Evolutionary conservation across 2,329 filamentous ascomycete species (phyloP), one percentile per base, ranked within the genome.

Genomic region (Chlorencoelia australis): DNA sequence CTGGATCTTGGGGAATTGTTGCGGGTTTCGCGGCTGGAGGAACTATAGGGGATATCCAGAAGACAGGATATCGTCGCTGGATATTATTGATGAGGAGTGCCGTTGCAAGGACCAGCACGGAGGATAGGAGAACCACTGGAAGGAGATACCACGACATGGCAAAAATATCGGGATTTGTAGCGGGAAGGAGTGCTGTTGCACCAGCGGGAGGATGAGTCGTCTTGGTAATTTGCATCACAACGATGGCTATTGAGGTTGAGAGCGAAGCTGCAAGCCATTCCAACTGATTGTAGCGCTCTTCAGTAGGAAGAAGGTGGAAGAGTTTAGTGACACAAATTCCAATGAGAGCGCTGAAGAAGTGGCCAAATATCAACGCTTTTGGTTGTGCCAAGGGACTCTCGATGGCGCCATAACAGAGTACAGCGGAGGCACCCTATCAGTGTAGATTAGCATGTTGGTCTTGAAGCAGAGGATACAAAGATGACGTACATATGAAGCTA

Each of bases 131-230:
- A 13, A 84, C 66, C 5, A 83, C 60, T 0, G 76, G 72, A 5
- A 86, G 54, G 9, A 84, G 58, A 41, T 68, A 73, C 82, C 82
- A 87, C n/a, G 80, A 79, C 8, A 86, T 56, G 0, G 51, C 47
- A 7, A 67, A 62, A 1, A 75, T 61, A 2, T 64, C 60, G 2
- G 67, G 60, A 40, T 77, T 73, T 1, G 75, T 65, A 0, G 80
- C 76, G 0, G 79, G 79, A 17, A 87, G 60, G 1, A 88, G 59
- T 0, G 79, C 81, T 1, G 81, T 87, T 7, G 82, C 81, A 4
- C 82, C 82, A 0, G 79, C 82, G 0, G 82, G 82, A 0, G 82
- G 82, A 46, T 87, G 79, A 0, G 82, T 67, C 0, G 80, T 85
- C 35, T 78, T 79, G 2, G 80, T 86, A 15, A 84, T 49, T 0